phyloP scores from a whole-genome alignment of 73 alveolate genomes.

The Stentor roeselii region DNA sequence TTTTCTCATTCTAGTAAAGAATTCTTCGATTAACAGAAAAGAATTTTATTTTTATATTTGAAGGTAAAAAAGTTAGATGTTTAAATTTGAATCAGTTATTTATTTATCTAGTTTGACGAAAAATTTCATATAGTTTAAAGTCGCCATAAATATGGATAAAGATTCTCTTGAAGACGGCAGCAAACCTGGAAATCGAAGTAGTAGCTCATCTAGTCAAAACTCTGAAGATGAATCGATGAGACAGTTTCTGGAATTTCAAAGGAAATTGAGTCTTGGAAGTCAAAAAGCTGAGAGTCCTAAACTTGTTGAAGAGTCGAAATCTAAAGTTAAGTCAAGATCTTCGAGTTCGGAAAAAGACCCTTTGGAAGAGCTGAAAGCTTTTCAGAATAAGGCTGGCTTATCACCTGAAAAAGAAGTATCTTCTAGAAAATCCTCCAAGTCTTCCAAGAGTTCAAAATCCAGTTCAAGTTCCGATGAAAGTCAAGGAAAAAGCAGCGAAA shows the following conservation, averaged over 20 bases:
- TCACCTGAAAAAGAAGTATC: too few species aligned
- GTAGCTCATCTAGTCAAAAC: neutral
- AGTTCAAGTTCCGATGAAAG: too few species aligned
- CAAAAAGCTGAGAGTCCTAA: neutral
- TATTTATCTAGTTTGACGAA: neutral
- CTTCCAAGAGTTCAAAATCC: conserved; percentile 11
- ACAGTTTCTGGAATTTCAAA: neutral
- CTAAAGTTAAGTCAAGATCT: neutral
- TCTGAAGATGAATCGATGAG: too few species aligned
- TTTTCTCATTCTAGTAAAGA: neutral
- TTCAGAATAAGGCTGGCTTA: neutral
- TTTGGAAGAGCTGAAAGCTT: neutral
- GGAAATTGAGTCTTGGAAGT: neutral
- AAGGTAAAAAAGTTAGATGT: neutral
- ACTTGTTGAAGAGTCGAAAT: neutral
- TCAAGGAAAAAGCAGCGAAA: too few species aligned
- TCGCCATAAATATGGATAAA: neutral
- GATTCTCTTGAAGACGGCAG: neutral
- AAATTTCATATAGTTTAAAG: too few species aligned
- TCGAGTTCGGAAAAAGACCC: too few species aligned
- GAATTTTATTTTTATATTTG: too few species aligned
- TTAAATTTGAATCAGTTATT: neutral
- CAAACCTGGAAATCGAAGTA: neutral
- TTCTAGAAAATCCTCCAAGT: neutral
- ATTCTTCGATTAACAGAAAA: too few species aligned